These are phyloP conservation scores for Spizellomyces punctatus DNA, from an alignment of 192 early-diverging fungal genomes.

Conservation along the genomic window DNA sequence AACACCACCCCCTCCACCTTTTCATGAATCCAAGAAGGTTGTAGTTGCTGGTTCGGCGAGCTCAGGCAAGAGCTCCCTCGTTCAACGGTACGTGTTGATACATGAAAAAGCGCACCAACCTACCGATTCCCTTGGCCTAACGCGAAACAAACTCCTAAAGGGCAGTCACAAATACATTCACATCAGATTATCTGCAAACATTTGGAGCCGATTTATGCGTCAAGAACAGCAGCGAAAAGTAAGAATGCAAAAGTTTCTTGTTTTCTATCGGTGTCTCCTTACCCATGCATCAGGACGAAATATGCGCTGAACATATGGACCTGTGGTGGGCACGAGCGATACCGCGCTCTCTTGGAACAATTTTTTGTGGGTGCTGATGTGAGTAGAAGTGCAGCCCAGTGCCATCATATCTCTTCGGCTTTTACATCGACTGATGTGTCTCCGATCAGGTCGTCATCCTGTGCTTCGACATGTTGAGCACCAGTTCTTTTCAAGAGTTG, in stretches of 20 bases:
- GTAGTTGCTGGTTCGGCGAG: slow-evolving; percentile 48
- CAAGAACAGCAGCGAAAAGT: slow-evolving; percentile 48
- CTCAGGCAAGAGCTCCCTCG: slow-evolving; percentile 50
- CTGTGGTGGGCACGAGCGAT: slow-evolving; percentile 58
- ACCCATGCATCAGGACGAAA: slow-evolving; percentile 38
- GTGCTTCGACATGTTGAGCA: slow-evolving; percentile 56
- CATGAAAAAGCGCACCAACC: background rate
- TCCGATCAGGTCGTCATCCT: slow-evolving; percentile 44
- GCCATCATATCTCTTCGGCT: background rate
- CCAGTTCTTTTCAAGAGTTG: slow-evolving; percentile 51
- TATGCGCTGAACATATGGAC: slow-evolving; percentile 53
- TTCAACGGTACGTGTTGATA: slow-evolving; percentile 39
- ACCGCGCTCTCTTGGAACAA: slow-evolving; percentile 53
- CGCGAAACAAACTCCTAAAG: slow-evolving; percentile 28
- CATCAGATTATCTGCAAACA: slow-evolving; percentile 53
- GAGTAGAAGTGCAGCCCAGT: background rate
- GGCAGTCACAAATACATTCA: slow-evolving; percentile 46
- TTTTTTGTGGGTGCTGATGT: slow-evolving; percentile 52
- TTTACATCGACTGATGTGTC: background rate
- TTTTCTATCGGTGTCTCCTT: background rate
- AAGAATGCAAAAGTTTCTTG: background rate
- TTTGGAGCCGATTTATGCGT: slow-evolving; percentile 57
- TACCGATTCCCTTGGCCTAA: background rate
- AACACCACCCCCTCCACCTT: background rate
- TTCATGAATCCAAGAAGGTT: slow-evolving; percentile 49